Conservation (phyloP, 1,284 basidiomycete genomes). For the Puccinia hordei region DNA sequence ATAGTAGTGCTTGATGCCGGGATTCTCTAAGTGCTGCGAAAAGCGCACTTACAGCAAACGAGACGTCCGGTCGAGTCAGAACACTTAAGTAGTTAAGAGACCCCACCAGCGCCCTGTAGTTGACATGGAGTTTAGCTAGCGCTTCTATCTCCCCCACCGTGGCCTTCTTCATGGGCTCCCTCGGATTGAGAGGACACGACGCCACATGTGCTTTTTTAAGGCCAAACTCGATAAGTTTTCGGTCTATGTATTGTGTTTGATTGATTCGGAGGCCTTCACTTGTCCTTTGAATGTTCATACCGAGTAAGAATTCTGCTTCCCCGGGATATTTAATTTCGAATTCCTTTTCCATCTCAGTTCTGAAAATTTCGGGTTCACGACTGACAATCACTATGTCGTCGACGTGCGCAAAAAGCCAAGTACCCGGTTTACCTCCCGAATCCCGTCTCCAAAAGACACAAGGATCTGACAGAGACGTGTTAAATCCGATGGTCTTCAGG, state of each 20-base stretch:
- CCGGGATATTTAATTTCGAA: neutral
- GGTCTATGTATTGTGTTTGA: neutral
- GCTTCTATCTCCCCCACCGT: neutral
- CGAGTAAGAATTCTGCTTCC: neutral
- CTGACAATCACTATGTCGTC: too few species aligned
- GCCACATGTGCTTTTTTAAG: neutral
- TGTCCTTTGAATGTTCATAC: slow-evolving; percentile 1
- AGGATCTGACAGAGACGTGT: too few species aligned
- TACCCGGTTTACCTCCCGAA: too few species aligned
- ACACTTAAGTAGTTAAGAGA: neutral
- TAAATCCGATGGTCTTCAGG: too few species aligned
- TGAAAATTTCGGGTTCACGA: too few species aligned
- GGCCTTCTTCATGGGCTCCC: neutral
- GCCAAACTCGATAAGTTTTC: neutral
- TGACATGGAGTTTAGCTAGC: neutral
- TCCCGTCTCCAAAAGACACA: too few species aligned
- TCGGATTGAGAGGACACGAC: neutral
- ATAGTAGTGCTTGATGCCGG: too few species aligned
- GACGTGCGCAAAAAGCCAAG: too few species aligned
- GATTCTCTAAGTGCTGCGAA: too few species aligned
- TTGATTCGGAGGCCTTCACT: too few species aligned
- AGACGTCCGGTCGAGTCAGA: neutral
- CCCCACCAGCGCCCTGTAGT: neutral
- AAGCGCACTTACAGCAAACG: neutral
- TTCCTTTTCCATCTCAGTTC: neutral